Evolutionary conservation across 1,284 basidiomycete species (phyloP), one percentile per base, ranked within the genome.

Genomic region (Porphyrellus sp.): DNA sequence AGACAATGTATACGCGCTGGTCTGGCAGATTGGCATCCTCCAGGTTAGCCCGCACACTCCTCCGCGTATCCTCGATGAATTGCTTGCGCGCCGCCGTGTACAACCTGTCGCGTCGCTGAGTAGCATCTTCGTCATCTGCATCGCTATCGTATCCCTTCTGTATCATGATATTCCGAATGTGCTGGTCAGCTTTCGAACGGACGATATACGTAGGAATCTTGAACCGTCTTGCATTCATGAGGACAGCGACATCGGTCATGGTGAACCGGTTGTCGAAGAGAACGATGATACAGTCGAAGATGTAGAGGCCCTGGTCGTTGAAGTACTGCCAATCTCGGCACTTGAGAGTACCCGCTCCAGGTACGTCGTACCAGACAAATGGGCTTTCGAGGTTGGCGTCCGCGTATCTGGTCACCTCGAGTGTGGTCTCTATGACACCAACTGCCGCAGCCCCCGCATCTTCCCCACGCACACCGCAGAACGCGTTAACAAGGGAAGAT

Each of bases 271-370:
- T 67, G 49, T 70, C 59, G 54, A 70, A 56, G 2, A 70, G 49
- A 8, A 70, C 59, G 43, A 72, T 49, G 59, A 73, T 51, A 31
- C 59, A 65, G 37, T 72, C 70, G 49, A 72, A 73, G 45, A 72
- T 59, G 27, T 69, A 74, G 37, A 72, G 62, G 6, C 71, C 70
- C 45, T 74, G 69, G 8, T 64, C 50, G 24, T 70, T 72, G 55
- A 74, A 74, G 49, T 74, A 73, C 34, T 68, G 62, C 68, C 70
- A 71, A 46, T 68, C 66, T n/a, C 63, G 61, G 39, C 66, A 50
- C 30, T 60, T 63, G 13, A 70, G 54, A 23, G 21, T 24, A 16
- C 21, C 21, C 13, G 37, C 41, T 0, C 41, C 41, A 5, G 27
- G 41, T 18, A 43, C 21, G 12, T 43, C 28, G 20, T 43, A 43